phyloP scores from a whole-genome alignment of 306 rosid genomes.

The Amphicarpaea edgeworthii region DNA sequence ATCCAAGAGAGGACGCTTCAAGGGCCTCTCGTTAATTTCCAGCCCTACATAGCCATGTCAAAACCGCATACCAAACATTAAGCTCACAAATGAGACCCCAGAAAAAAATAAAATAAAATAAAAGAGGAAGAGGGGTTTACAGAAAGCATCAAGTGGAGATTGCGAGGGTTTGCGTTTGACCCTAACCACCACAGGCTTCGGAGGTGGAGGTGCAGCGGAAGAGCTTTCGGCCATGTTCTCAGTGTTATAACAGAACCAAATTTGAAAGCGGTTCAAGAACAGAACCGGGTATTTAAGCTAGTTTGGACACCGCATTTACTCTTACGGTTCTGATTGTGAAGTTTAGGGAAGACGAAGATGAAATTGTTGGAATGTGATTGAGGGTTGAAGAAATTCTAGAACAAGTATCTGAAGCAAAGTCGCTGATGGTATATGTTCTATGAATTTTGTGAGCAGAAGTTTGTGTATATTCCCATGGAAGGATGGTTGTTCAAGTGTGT shows the following conservation, averaged over 20 bases:
- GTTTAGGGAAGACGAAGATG: too few species aligned
- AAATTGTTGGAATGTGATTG: too few species aligned
- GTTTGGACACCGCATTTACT: too few species aligned
- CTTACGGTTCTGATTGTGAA: too few species aligned
- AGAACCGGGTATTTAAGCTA: not conserved
- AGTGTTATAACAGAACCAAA: too few species aligned
- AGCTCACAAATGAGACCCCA: not conserved
- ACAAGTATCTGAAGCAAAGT: not conserved
- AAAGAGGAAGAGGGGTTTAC: conserved; percentile 48
- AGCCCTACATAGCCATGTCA: conserved; percentile 62
- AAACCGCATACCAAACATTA: not conserved
- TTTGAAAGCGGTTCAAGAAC: not conserved
- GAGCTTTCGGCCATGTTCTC: conserved; percentile 65
- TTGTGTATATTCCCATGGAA: too few species aligned
- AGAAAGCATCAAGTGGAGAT: conserved; percentile 80
- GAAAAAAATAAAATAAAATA: not conserved
- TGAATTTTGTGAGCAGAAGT: too few species aligned
- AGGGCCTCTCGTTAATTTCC: conserved; percentile 86
- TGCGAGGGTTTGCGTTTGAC: conserved; percentile 84
- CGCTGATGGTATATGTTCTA: too few species aligned
- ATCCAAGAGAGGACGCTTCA: conserved; percentile 82
- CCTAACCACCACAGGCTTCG: conserved; percentile 83
- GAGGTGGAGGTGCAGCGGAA: conserved; percentile 47
- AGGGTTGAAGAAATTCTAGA: not conserved
- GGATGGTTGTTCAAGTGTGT: too few species aligned